These are phyloP conservation scores for Ogataea methanolica DNA, from an alignment of 805 yeast species.

Conservation along the genomic window DNA sequence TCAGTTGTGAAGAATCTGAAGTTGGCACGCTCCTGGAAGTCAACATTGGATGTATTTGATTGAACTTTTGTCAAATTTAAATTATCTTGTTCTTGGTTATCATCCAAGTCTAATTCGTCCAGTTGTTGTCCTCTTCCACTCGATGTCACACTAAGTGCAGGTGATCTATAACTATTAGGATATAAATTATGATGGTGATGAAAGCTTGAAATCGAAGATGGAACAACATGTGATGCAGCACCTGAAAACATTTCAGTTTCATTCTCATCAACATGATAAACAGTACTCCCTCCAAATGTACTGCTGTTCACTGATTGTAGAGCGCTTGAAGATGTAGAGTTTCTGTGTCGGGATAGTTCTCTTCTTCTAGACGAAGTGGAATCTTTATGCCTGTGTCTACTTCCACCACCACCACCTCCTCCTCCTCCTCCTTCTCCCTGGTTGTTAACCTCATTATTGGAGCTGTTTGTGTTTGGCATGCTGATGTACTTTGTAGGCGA, in stretches of 20 bases:
- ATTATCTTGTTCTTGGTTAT: constrained; percentile 18
- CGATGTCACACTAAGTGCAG: constrained; percentile 13
- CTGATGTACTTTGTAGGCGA: no score
- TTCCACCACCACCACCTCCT: not conserved
- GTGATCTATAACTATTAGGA: constrained; percentile 16
- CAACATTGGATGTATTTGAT: constrained; percentile 33
- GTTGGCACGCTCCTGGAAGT: constrained; percentile 35
- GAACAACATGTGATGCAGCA: constrained; percentile 69
- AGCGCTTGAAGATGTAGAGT: constrained; percentile 23
- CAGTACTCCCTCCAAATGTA: not conserved
- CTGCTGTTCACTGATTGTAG: constrained; percentile 1
- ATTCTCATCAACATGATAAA: constrained; percentile 46
- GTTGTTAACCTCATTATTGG: not conserved
- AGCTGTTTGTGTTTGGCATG: no score
- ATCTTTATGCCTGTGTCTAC: constrained; percentile 1
- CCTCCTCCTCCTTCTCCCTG: not conserved
- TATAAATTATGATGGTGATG: constrained; percentile 47
- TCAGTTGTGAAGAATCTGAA: constrained; percentile 82
- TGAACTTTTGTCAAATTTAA: constrained; percentile 32
- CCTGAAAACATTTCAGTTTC: constrained; percentile 72
- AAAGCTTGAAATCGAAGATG: constrained; percentile 72
- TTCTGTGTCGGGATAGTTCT: constrained; percentile 28
- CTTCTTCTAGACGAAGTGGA: constrained; percentile 11
- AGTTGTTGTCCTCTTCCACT: not conserved
- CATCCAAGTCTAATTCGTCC: constrained; percentile 8